Evolutionary conservation across 768 basidiomycete genomes (phyloP).

Genomic region (Phlebiopsis flavidoalba): DNA sequence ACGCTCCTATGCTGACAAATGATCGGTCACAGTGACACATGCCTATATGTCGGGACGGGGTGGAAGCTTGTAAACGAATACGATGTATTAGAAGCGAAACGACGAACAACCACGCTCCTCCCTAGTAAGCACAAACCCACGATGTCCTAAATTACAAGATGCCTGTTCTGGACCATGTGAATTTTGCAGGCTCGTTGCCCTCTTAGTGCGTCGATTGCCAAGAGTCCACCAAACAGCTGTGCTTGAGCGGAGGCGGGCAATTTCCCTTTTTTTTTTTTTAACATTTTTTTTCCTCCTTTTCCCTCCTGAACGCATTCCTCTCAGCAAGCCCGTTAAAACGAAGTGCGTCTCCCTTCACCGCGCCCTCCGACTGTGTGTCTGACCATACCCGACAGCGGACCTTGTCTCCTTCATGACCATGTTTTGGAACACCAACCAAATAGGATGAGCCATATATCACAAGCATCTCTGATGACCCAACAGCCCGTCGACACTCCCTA

Average conservation of each 20-base stretch:
- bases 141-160: no score
- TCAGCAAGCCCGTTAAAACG: slow-evolving; percentile 70
- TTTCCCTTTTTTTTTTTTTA: no score
- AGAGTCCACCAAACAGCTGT: slow-evolving; percentile 69
- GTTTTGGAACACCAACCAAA: slow-evolving; percentile 33
- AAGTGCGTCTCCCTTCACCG: slow-evolving; percentile 19
- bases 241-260: slow-evolving; percentile 67
- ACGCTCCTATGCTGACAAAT: background rate
- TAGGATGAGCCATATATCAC: slow-evolving; percentile 5
- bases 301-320: slow-evolving; percentile 74
- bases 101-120: slow-evolving; percentile 42
- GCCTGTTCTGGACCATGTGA: no score
- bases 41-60: slow-evolving; percentile 76
- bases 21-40: slow-evolving; percentile 48
- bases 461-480: background rate
- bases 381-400: slow-evolving; percentile 35
- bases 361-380: background rate
- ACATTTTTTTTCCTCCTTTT: no score
- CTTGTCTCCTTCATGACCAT: slow-evolving; percentile 47
- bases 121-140: slow-evolving; percentile 44
- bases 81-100: slow-evolving; percentile 53
- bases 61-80: slow-evolving; percentile 65
- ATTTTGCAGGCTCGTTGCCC: slow-evolving; percentile 57
- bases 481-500: background rate
- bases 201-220: slow-evolving; percentile 78